These are phyloP conservation scores for Podaxis sp. DNA, from an alignment of 768 basidiomycete species.

Conservation along the genomic window DNA sequence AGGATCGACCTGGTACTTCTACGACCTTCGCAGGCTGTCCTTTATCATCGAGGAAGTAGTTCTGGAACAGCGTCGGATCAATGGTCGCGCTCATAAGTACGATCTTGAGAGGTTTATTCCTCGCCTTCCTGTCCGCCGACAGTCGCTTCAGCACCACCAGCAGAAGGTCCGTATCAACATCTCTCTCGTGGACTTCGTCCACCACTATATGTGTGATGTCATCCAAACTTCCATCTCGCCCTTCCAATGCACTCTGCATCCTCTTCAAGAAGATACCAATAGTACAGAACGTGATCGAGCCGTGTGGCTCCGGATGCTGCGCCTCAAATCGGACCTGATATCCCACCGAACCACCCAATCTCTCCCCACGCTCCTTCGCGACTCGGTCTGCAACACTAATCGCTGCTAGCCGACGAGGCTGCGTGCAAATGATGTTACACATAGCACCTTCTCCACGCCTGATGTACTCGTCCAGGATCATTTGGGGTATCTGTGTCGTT, in stretches of 20 bases:
- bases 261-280: slow-evolving; percentile 87
- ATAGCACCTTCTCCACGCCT: slow-evolving; percentile 72
- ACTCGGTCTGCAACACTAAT: slow-evolving; percentile 91
- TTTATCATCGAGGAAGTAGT: slow-evolving; percentile 72
- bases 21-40: slow-evolving; percentile 66
- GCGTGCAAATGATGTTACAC: slow-evolving; percentile 92
- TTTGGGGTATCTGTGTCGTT: slow-evolving; percentile 92
- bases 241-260: slow-evolving; percentile 71
- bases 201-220: slow-evolving; percentile 87
- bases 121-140: slow-evolving; percentile 67
- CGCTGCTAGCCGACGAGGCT: slow-evolving; percentile 88
- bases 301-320: slow-evolving; percentile 74
- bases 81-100: slow-evolving; percentile 97
- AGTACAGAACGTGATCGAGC: slow-evolving; percentile 90
- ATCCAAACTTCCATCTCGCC: slow-evolving; percentile 51
- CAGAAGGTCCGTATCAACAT: slow-evolving; percentile 88
- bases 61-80: slow-evolving; percentile 84
- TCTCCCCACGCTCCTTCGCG: slow-evolving; percentile 81
- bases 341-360: slow-evolving; percentile 70
- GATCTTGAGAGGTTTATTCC: slow-evolving; percentile 75
- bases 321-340: slow-evolving; percentile 93
- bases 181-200: slow-evolving; percentile 96
- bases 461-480: slow-evolving; percentile 85
- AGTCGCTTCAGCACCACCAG: slow-evolving; percentile 88
- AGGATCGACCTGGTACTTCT: slow-evolving; percentile 88